phyloP scores from a whole-genome alignment of 768 basidiomycete genomes.

The Calocybe gangraenosa region DNA sequence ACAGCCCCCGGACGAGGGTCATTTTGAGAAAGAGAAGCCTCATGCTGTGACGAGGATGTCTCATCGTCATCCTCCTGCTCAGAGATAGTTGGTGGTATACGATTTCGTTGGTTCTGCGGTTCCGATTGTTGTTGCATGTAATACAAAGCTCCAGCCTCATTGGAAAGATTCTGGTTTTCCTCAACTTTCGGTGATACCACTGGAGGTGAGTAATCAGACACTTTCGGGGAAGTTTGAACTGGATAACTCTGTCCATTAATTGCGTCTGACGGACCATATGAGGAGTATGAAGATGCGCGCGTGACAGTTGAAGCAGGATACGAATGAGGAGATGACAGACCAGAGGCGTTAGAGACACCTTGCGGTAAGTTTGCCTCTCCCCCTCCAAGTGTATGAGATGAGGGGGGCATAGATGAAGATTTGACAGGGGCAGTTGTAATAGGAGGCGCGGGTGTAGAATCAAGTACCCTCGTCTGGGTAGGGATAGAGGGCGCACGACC shows the following conservation, averaged over 20 bases:
- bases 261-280: slow-evolving; percentile 12
- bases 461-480: slow-evolving; percentile 1
- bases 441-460: neutral
- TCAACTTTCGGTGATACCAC: slow-evolving; percentile 18
- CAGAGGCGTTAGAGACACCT: slow-evolving; percentile 14
- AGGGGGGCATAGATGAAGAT: slow-evolving; percentile 28
- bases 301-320: slow-evolving; percentile 12
- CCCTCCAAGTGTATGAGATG: slow-evolving; percentile 24
- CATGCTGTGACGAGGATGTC: slow-evolving; percentile 15
- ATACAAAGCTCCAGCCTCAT: slow-evolving; percentile 63
- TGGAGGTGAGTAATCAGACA: slow-evolving; percentile 14
- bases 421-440: slow-evolving; percentile 1
- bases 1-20: slow-evolving; percentile 4
- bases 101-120: slow-evolving; percentile 23
- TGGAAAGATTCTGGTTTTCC: slow-evolving; percentile 33
- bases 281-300: slow-evolving; percentile 37
- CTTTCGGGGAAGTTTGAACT: slow-evolving; percentile 14
- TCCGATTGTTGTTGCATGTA: slow-evolving; percentile 64
- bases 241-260: slow-evolving; percentile 11
- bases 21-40: slow-evolving; percentile 3
- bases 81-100: slow-evolving; percentile 41
- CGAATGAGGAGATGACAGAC: slow-evolving; percentile 32
- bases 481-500: slow-evolving; percentile 3
- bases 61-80: slow-evolving; percentile 39
- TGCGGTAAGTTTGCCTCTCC: slow-evolving; percentile 9